Evolutionary conservation across 179 eudicot genomes (phyloP), one percentile per base, ranked within the genome.

Genomic region (Pouteria campechiana): DNA sequence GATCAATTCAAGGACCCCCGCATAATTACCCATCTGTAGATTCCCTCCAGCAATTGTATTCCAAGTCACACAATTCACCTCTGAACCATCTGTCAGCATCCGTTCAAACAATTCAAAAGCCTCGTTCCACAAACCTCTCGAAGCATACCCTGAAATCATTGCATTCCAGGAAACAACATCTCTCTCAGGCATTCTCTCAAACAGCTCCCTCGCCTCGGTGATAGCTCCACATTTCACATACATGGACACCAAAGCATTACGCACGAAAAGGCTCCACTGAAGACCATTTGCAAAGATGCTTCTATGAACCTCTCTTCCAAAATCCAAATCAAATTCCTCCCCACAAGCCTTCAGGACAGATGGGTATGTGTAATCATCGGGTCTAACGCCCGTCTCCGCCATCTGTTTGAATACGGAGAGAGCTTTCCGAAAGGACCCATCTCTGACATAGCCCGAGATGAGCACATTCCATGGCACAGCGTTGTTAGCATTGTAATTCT

Each of bases 341-440:
- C 83, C 93, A 65, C 95, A 84, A 27, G 97, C 93, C 75, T 89
- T 89, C 27, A 84, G 72, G 56, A 81, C 69, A 18, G 93, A 70
- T 5, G 97, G 89, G 56, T 68, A 84, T 6, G 97, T 80, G 61
- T 68, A 88, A 45, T 64, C 66, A 73, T 84, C 95, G n/a, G 88
- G 83, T 32, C 47, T 60, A 43, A 81, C 47, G 33, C 89, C 81
- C 44, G 41, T 55, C 3, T 41, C 40, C 47, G 74, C 41, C 95
- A 89, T 85, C 22, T 73, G 55, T 41, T 58, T 51, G 57, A 73
- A 89, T 27, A 64, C 42, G 11, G 49, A 55, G 22, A 84, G 36
- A 49, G 89, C 95, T 35, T 73, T 74, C 32, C 35, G 54, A 7
- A 30, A 44, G 27, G 46, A 52, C 52, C 81, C 89, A 57, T 63